Evolutionary conservation across 805 yeast genomes (phyloP).

Genomic region (Myxozyma neotropica): DNA sequence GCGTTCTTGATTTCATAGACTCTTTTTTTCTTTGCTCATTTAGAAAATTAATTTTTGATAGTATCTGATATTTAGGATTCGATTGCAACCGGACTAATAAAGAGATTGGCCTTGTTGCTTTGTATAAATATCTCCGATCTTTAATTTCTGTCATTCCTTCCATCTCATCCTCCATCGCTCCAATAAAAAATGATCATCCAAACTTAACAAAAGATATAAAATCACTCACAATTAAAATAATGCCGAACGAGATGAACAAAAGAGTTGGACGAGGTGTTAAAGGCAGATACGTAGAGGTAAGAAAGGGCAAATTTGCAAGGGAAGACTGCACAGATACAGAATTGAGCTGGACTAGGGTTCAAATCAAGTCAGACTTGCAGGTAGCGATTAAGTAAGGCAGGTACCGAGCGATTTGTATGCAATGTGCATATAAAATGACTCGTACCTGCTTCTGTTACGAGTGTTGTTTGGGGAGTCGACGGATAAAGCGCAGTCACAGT

Average conservation of each 20-base stretch:
- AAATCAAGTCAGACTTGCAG: not conserved
- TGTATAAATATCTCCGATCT: not conserved
- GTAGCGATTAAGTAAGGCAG: not conserved
- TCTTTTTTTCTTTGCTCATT: not conserved
- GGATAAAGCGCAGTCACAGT: not conserved
- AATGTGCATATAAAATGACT: not conserved
- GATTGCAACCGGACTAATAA: not conserved
- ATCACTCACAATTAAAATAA: not conserved
- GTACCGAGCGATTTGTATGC: not conserved
- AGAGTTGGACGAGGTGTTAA: not conserved
- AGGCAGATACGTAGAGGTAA: not conserved
- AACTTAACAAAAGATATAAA: not conserved
- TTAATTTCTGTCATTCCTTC: not conserved
- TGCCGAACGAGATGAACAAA: not conserved
- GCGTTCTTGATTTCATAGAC: not conserved
- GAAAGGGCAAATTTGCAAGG: slow-evolving; percentile 1
- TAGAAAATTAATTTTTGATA: too few species aligned
- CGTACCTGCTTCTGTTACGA: not conserved
- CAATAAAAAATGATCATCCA: not conserved
- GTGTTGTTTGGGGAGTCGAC: not conserved
- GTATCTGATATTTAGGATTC: not conserved
- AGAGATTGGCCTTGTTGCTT: not conserved
- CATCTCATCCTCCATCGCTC: not conserved
- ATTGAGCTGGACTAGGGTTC: slow-evolving; percentile 1
- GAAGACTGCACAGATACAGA: not conserved